Base-by-base conservation (phyloP, 345 rosid genomes). In the Erodium maritimum region DNA sequence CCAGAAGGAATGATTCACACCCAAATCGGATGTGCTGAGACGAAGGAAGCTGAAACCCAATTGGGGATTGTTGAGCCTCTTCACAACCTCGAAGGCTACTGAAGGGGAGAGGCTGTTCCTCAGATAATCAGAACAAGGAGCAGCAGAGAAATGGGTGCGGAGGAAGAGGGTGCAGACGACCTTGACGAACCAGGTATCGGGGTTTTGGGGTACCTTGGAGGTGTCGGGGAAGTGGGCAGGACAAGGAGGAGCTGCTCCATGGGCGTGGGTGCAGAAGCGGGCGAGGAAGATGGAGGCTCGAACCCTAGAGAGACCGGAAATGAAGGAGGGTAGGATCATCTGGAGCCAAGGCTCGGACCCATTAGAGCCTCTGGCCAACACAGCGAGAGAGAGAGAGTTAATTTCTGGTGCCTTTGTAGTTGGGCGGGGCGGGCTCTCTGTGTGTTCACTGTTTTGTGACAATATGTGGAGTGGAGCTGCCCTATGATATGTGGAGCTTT, bases 181-280 rank as follows among this genome's bases (percentile, higher is more conserved):
- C 76, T 91, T 88, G 63, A 80, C 84, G 54, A 88, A 74, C 96
- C 95, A 91, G 42, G 84, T 71, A 56, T 84, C 84, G 18, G 67
- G 64, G 57, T 52, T 58, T 21, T 70, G 65, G 9, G 61, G 59
- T 24, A 52, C 77, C 65, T 68, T 79, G 18, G 57, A 64, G 19
- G n/a, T n/a, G n/a, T 29, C 9, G 37, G 20, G 68, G 58, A 55
- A 67, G 57, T 22, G 78, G 77, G 17, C 67, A 65, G 50, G 77
- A 63, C 37, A 5, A 5, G 37, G 37, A 29, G 37, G 37, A 66
- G 75, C 78, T 66, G 83, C 84, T 52, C 86, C 89, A 18, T 66
- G 69, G 54, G 74, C 23, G 23, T 75, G 84, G 24, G 59, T n/a
- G 65, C 82, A 86, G 67, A 69, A 67, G 50, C 57, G 66, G 33